Evolutionary conservation across 495 filamentous ascomycete genomes (phyloP), one percentile per base, ranked within the genome.

Genomic region (Hypomontagnella submonticulosa): DNA sequence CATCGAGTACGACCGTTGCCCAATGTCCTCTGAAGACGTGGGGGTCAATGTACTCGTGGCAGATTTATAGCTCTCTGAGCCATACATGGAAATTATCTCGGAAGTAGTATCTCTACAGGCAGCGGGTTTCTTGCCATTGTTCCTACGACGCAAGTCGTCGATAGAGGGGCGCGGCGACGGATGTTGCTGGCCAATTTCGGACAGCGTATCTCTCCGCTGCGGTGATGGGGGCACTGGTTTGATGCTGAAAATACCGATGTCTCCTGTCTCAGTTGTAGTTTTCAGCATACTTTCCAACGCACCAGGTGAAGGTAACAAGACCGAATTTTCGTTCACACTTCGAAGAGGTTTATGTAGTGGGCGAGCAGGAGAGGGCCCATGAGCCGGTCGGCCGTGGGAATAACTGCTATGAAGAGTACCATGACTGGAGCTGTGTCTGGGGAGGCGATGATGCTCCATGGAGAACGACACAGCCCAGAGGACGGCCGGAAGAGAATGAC

Each of bases 251-350:
- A 84, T 74, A 6, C 85, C 88, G 47, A 90, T 85, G 53, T 90
- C 86, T 12, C 88, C 89, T 0, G 85, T 84, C 73, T 91, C 89
- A 0, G 88, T 91, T 0, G 82, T 87, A 7, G 84, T 90, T 71
- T 83, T 89, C 40, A 91, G 82, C 88, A 91, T 90, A 71, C 85
- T 84, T 61, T 83, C 78, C 18, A 82, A 55, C 5, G 80, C 78
- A 0, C 76, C 80, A n/a, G 77, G 81, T 0, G 79, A 81, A 32
- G 71, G 66, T 9, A 81, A 61, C 43, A 79, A 65, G 15, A 74
- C 72, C 0, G 66, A 50, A 38, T 76, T 76, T 46, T 77, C 75
- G 18, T 77, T 76, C 8, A 76, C 66, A 41, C 67, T 75, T 36
- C 75, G 73, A 10, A 80, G 74, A 3, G 77, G 75, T 34, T 76